Base-by-base conservation (phyloP, 2,329 filamentous ascomycete species). In the Lasiodiplodia gonubiensis region DNA sequence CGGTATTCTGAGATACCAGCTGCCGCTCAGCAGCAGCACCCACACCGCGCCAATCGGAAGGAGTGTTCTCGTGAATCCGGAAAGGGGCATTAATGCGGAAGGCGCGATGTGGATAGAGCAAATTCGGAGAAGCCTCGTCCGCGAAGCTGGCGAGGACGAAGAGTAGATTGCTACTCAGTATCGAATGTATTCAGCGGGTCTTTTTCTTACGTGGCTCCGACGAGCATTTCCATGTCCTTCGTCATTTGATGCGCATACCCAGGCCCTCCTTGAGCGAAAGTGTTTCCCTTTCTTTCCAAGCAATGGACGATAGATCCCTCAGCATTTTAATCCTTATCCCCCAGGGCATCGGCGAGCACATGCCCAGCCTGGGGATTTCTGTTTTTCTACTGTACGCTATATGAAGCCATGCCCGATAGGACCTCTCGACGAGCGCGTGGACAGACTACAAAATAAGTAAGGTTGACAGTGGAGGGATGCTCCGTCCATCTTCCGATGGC, bases 1-100 rank as follows among this genome's bases (percentile, higher is more conserved):
- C 72, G 95, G 95, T 25, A 91, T 95, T 16, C 84, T 99, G 72
- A 93, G 94, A 75, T 99, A 99, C 74, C 84, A 87, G 69, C 80
- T 90, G 3, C 88, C 88, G 8, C 80, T 90, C 66, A 86, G 83
- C 68, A 86, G 85, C 4, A 80, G 82, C 18, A 80, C 81, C 51
- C 81, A 84, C 71, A 86, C 82, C n/a, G 84, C 85, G 73, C 82
- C 75, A 71, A 78, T 86, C 37, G 80, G 77, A 16, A 80, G 78
- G 12, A 79, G 75, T 55, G 75, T 81, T 30, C 25, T 57, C n/a
- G 68, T 69, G 49, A 55, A 69, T 18, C 68, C 68, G 35, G 68
- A 69, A 23, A 64, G 46, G 30, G 67, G 64, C 23, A 27, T 68
- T 18, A 51, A 52, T 14, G 51, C 25, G 30, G 60, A 67, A 14